phyloP scores from a whole-genome alignment of 1,284 basidiomycete genomes.

The Cutaneotrichosporon spelunceum region DNA sequence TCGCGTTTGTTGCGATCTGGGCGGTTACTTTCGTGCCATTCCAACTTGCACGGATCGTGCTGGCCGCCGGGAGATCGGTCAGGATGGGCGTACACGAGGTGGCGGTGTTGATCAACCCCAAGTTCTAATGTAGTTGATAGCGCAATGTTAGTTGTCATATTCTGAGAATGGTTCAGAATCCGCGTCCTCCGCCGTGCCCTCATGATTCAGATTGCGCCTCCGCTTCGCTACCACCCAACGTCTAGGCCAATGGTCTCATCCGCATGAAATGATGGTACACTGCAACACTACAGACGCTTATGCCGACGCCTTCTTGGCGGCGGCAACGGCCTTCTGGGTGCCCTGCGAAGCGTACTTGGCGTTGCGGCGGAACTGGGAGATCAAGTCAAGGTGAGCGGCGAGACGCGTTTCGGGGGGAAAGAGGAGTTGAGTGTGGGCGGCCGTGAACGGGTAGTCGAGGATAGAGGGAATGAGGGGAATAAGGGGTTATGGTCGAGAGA shows the following conservation, averaged over 20 bases:
- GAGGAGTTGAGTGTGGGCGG: neutral
- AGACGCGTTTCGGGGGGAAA: neutral
- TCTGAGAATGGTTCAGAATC: too few relatives aligned
- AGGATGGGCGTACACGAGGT: constrained; percentile 8
- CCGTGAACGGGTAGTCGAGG: neutral
- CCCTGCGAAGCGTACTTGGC: constrained; percentile 52
- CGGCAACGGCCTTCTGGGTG: constrained; percentile 50
- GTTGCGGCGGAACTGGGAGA: constrained; percentile 53
- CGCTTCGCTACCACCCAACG: neutral
- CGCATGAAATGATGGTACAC: constrained; percentile 23
- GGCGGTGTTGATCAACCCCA: constrained; percentile 11
- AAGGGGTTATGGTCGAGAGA: neutral
- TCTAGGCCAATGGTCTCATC: constrained; percentile 26
- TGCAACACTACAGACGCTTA: constrained; percentile 21
- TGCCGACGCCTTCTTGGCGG: constrained; percentile 29
- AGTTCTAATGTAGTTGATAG: neutral
- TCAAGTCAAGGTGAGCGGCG: neutral
- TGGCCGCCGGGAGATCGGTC: neutral
- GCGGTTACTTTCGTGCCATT: neutral
- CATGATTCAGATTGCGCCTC: too few relatives aligned
- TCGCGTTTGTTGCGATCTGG: neutral
- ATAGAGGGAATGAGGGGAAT: neutral
- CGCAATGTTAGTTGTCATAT: neutral
- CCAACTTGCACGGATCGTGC: neutral
- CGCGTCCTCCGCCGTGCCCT: too few relatives aligned